phyloP scores from a whole-genome alignment of 1,284 basidiomycete genomes.

The Malassezia furfur region DNA sequence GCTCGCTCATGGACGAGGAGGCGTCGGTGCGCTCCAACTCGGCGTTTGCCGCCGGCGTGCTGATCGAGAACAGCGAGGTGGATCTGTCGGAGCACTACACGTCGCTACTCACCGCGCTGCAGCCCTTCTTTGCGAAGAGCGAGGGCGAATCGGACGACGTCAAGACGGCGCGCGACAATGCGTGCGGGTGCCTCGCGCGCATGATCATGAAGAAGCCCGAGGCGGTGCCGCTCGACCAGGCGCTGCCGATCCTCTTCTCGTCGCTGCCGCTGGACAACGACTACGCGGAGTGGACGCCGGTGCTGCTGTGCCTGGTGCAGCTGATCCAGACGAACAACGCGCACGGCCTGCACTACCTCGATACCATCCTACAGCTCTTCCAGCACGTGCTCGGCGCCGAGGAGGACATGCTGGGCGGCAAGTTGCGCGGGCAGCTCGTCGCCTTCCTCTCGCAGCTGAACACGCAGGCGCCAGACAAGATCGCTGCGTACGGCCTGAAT shows the following conservation, averaged over 20 bases:
- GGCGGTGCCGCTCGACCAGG: conserved; percentile 75
- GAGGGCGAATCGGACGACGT: conserved; percentile 57
- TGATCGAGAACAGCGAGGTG: conserved; percentile 74
- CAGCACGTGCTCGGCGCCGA: conserved; percentile 61
- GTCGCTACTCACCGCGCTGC: conserved; percentile 67
- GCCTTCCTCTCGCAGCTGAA: conserved; percentile 68
- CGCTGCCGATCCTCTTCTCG: conserved; percentile 71
- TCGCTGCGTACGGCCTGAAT: conserved; percentile 63
- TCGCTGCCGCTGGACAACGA: conserved; percentile 82
- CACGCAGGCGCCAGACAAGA: conserved; percentile 61
- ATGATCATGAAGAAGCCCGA: conserved; percentile 72
- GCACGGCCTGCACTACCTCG: conserved; percentile 63
- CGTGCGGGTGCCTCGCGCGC: conserved; percentile 79
- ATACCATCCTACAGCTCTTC: conserved; percentile 72
- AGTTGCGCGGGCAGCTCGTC: conserved; percentile 51
- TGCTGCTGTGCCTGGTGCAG: conserved; percentile 80
- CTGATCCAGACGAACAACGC: conserved; percentile 68
- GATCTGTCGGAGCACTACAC: conserved; percentile 78
- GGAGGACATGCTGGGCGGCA: conserved; percentile 36
- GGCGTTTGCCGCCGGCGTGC: conserved; percentile 82
- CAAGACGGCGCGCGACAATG: conserved; percentile 87
- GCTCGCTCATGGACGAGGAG: conserved; percentile 71
- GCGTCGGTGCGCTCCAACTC: conserved; percentile 91
- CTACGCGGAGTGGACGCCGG: conserved; percentile 58
- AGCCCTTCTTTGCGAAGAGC: conserved; percentile 65